phyloP scores from a whole-genome alignment of 2,329 filamentous ascomycete genomes.

The Alternaria gaisen region DNA sequence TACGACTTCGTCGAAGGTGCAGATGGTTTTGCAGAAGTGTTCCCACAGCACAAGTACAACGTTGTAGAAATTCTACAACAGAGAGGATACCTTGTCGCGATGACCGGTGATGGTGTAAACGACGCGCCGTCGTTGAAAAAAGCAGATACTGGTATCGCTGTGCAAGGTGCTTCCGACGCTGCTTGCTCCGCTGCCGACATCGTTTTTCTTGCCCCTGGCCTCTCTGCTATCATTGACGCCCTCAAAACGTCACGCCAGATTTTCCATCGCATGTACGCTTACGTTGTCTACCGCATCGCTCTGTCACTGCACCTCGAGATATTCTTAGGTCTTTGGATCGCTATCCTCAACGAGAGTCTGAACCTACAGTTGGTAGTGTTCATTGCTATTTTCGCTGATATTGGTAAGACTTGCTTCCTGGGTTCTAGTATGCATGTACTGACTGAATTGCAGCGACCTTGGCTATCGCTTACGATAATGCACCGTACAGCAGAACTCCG shows the following conservation, averaged over 20 bases:
- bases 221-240: conserved; percentile 91
- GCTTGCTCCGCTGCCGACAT: conserved; percentile 92
- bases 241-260: conserved; percentile 94
- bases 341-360: conserved; percentile 82
- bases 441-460: conserved; percentile 68
- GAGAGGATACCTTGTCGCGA: conserved; percentile 91
- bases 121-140: conserved; percentile 92
- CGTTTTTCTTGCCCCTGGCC: conserved; percentile 89
- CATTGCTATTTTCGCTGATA: conserved; percentile 93
- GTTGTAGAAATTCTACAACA: conserved; percentile 93
- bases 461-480: conserved; percentile 93
- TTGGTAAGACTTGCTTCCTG: conserved; percentile 48
- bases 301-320: conserved; percentile 90
- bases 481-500: conserved; percentile 82
- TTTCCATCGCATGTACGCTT: conserved; percentile 96
- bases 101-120: conserved; percentile 97
- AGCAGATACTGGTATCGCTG: conserved; percentile 95
- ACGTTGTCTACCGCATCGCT: conserved; percentile 94
- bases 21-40: conserved; percentile 93
- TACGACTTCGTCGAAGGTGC: conserved; percentile 96
- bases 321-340: conserved; percentile 91
- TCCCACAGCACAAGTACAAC: conserved; percentile 95
- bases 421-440: background rate
- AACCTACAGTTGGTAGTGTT: conserved; percentile 91
- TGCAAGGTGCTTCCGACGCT: conserved; percentile 90